These are phyloP conservation scores for Amanita rubescens DNA, from an alignment of 768 basidiomycete genomes.

Conservation along the genomic window DNA sequence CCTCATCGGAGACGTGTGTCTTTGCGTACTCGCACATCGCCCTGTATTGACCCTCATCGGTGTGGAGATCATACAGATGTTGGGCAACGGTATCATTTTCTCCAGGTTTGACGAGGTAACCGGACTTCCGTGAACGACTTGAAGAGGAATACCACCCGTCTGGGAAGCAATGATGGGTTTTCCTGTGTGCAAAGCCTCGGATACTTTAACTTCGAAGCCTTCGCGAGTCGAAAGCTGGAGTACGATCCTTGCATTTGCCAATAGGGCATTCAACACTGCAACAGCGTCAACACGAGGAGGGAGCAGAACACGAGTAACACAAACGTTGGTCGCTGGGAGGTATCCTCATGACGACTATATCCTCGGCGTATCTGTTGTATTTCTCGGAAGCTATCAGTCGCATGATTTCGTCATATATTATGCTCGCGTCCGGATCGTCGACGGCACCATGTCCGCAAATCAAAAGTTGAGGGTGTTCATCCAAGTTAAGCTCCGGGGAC, in stretches of 20 bases:
- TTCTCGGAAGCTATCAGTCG: conserved; percentile 45
- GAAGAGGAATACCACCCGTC: conserved; percentile 93
- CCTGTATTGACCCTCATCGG: conserved; percentile 60
- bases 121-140: conserved; percentile 83
- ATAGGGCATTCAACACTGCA: conserved; percentile 76
- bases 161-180: conserved; percentile 78
- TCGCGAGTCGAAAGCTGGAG: conserved; percentile 90
- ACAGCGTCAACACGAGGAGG: conserved; percentile 4
- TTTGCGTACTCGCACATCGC: conserved; percentile 59
- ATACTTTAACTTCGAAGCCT: conserved; percentile 97
- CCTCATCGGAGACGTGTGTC: conserved; percentile 79
- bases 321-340: conserved; percentile 81
- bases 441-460: conserved; percentile 90
- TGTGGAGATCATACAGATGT: conserved; percentile 71
- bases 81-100: conserved; percentile 72
- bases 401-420: conserved; percentile 79
- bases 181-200: conserved; percentile 87
- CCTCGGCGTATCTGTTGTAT: conserved; percentile 47
- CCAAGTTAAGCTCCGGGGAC: conserved; percentile 32
- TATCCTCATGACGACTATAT: conserved; percentile 71
- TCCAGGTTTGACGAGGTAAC: conserved; percentile 72
- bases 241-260: conserved; percentile 85
- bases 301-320: conserved; percentile 19
- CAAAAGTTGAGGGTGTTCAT: conserved; percentile 67
- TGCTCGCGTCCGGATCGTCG: conserved; percentile 91